Evolutionary conservation across 371 early-diverging fungal species (phyloP), one percentile per base, ranked within the genome.

Genomic region (Syncephalastrum contaminatum): DNA sequence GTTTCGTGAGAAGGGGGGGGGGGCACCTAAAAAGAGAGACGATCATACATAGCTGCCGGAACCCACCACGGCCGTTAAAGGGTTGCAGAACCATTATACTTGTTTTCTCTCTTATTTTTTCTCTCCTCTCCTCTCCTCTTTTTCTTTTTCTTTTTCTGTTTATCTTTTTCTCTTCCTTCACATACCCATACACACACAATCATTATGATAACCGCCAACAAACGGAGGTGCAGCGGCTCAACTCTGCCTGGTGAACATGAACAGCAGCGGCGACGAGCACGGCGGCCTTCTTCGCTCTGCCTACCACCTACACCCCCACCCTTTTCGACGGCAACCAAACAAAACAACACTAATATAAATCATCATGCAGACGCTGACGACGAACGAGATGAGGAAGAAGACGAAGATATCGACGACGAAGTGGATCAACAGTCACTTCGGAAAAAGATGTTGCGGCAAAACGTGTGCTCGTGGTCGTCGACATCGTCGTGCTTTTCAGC

Each of bases 321-420:
- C 20, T 30, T 36, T 8, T 36, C 24, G 36, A 30, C 36, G 36
- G 10, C 2, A 2, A 30, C 10, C 12, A 30, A 30, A 30, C 36
- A 30, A 2, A 5, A 30, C 7, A 30, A 30, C 36, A 30, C 36
- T 8, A 0, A 30, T 30, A 30, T 30, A 30, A 30, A 30, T 30
- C 36, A 30, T 30, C 36, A 30, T 2, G 10, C 74, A n/a, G 74
- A 74, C 60, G 62, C 71, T n/a, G 70, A 71, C 3, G 74, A 71
- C 41, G 57, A 63, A 19, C 67, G 69, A 24, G 66, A 67, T 18
- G 58, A 59, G 2, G 69, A 67, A 10, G 41, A 58, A 2, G 53
- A 62, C 22, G 59, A 61, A 36, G 48, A 27, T 10, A 44, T 41
- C 3, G 54, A 48, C 25, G 53, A 44, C 25, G 62, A 62, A 53